phyloP scores from a whole-genome alignment of 2,329 filamentous ascomycete genomes.

The Fusarium sp. region DNA sequence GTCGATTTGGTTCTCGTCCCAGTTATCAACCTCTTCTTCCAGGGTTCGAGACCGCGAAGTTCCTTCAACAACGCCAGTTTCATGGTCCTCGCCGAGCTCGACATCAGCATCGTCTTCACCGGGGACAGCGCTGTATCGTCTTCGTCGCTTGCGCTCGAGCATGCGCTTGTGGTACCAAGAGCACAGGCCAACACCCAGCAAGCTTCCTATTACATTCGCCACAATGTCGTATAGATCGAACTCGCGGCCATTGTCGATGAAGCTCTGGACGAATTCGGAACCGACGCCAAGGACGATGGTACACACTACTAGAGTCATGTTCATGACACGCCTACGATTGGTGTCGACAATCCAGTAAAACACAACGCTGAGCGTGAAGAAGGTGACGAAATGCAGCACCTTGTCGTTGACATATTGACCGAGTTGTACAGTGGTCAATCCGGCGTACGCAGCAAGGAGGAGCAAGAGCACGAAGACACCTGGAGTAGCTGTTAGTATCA shows the following conservation, averaged over 20 bases:
- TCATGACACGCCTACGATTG: conserved; percentile 83
- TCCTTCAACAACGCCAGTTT: conserved; percentile 70
- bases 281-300: conserved; percentile 78
- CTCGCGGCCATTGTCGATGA: conserved; percentile 78
- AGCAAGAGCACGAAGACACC: conserved; percentile 78
- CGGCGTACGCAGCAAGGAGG: conserved; percentile 81
- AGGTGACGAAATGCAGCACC: conserved; percentile 85
- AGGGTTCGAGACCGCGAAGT: conserved; percentile 59
- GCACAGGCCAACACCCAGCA: conserved; percentile 78
- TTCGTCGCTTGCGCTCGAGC: conserved; percentile 84
- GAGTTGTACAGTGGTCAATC: conserved; percentile 76
- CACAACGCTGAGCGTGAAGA: conserved; percentile 86
- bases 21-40: conserved; percentile 90
- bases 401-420: conserved; percentile 83
- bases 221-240: conserved; percentile 88
- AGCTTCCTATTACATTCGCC: conserved; percentile 86
- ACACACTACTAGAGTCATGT: conserved; percentile 85
- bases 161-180: conserved; percentile 96
- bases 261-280: conserved; percentile 80
- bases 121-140: conserved; percentile 78
- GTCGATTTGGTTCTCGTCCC: conserved; percentile 85
- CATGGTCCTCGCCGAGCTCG: conserved; percentile 81
- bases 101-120: conserved; percentile 76
- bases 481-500: conserved; percentile 53
- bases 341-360: conserved; percentile 99